Evolutionary conservation across 208 protist genomes (phyloP).

Genomic region (Acanthamoeba royreba): DNA sequence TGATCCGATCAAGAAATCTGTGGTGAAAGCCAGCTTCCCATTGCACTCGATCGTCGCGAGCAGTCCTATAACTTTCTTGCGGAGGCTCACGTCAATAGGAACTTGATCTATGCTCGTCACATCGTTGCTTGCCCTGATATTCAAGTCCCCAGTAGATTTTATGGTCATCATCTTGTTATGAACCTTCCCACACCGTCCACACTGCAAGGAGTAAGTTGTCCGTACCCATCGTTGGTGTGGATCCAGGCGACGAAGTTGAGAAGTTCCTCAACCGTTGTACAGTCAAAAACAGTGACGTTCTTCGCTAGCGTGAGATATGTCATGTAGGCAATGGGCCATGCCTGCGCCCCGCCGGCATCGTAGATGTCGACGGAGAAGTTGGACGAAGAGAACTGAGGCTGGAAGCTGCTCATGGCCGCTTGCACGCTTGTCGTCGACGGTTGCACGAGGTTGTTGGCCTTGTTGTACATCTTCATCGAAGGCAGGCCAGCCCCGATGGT

Average conservation of each 20-base stretch:
- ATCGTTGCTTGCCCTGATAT: background rate
- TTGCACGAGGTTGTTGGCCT: background rate
- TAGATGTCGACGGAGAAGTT: background rate
- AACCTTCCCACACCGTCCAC: background rate
- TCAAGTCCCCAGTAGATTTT: no score
- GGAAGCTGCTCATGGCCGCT: background rate
- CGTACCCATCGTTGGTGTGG: background rate
- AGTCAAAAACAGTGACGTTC: background rate
- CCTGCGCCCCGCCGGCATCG: background rate
- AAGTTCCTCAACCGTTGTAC: background rate
- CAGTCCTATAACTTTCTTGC: background rate
- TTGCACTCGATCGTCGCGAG: background rate
- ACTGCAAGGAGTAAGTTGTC: background rate
- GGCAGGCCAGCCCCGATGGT: background rate
- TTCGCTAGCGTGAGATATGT: background rate
- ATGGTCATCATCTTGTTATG: background rate
- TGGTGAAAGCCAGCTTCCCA: background rate
- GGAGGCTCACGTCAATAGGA: background rate
- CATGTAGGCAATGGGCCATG: background rate
- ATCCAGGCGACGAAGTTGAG: background rate
- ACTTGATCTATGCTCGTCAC: background rate
- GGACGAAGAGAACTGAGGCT: background rate
- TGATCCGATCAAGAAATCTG: background rate
- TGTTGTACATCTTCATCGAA: background rate
- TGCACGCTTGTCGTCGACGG: background rate